These are phyloP conservation scores for Meyerozyma sp. DNA, from an alignment of 1,139 yeast genomes.

Conservation along the genomic window DNA sequence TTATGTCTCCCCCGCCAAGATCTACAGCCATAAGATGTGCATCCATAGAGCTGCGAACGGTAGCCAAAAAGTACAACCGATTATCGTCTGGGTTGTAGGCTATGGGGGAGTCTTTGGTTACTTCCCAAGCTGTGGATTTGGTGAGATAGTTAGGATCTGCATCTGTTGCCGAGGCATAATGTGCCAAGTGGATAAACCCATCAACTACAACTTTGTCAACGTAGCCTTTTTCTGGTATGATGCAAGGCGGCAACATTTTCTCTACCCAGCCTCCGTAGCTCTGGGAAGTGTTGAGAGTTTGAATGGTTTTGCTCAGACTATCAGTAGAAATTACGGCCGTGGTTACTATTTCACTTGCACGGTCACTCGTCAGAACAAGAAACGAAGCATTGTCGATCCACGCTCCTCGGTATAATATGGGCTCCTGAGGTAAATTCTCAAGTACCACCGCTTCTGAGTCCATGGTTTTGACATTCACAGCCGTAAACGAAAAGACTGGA, in stretches of 20 bases:
- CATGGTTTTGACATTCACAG: slow-evolving; percentile 32
- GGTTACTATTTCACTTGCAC: slow-evolving; percentile 59
- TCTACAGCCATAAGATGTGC: slow-evolving; percentile 50
- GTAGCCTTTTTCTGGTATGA: slow-evolving; percentile 47
- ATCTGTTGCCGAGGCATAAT: slow-evolving; percentile 44
- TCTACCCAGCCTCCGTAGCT: slow-evolving; percentile 58
- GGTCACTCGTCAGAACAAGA: slow-evolving; percentile 62
- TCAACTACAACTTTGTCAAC: slow-evolving; percentile 68
- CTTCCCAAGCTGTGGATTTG: slow-evolving; percentile 60
- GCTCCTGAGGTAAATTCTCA: slow-evolving; percentile 37
- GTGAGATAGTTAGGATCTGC: slow-evolving; percentile 50
- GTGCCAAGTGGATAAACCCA: slow-evolving; percentile 65
- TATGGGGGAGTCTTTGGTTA: slow-evolving; percentile 48
- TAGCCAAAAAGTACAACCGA: slow-evolving; percentile 58
- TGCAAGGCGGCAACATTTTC: slow-evolving; percentile 28
- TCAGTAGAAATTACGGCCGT: slow-evolving; percentile 49
- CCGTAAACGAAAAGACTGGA: slow-evolving; percentile 52
- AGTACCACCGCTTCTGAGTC: slow-evolving; percentile 13
- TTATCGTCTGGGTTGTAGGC: slow-evolving; percentile 50
- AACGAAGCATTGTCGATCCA: slow-evolving; percentile 62
- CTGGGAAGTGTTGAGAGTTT: slow-evolving; percentile 29
- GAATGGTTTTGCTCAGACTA: slow-evolving; percentile 10
- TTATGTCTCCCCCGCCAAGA: slow-evolving; percentile 13
- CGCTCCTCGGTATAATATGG: slow-evolving; percentile 60
- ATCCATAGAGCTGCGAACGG: slow-evolving; percentile 50